A percentile compares a stretch with the other conserved stretches of the same genome.
phyloP scores from a whole-genome alignment of 2,329 filamentous ascomycete genomes.

The Aspergillus pseudotamarii region DNA sequence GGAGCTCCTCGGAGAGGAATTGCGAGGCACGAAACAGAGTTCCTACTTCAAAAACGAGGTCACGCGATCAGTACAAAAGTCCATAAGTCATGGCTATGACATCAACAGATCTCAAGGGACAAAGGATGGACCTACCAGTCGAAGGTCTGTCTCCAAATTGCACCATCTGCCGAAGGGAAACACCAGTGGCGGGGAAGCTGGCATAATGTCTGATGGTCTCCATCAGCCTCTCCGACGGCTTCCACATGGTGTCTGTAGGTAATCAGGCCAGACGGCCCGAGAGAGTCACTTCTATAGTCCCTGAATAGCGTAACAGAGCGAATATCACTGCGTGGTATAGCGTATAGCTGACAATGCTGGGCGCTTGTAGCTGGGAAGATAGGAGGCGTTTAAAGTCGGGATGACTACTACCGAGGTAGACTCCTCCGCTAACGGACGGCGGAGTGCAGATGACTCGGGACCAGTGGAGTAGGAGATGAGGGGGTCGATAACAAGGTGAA shows the following conservation, averaged over 20 bases:
- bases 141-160: conserved; percentile 96
- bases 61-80: conserved; percentile 19
- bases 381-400: background rate
- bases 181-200: conserved; percentile 93
- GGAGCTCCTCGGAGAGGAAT: conserved; percentile 96
- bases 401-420: conserved; percentile 16
- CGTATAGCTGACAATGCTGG: conserved; percentile 6
- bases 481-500: background rate
- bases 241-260: conserved; percentile 72
- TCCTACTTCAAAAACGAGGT: conserved; percentile 54
- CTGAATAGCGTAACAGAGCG: background rate
- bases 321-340: background rate
- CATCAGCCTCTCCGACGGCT: conserved; percentile 85
- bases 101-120: background rate
- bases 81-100: conserved; percentile 5
- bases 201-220: conserved; percentile 97
- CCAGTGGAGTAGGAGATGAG: conserved; percentile 23
- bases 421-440: conserved; percentile 19
- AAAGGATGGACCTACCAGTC: conserved; percentile 62
- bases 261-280: conserved; percentile 34
- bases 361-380: background rate
- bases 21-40: conserved; percentile 97
- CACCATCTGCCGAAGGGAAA: conserved; percentile 97
- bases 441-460: background rate
- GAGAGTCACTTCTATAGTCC: background rate